Base-by-base conservation (phyloP, 2,329 filamentous ascomycete genomes). In the Xylariaceae sp. region DNA sequence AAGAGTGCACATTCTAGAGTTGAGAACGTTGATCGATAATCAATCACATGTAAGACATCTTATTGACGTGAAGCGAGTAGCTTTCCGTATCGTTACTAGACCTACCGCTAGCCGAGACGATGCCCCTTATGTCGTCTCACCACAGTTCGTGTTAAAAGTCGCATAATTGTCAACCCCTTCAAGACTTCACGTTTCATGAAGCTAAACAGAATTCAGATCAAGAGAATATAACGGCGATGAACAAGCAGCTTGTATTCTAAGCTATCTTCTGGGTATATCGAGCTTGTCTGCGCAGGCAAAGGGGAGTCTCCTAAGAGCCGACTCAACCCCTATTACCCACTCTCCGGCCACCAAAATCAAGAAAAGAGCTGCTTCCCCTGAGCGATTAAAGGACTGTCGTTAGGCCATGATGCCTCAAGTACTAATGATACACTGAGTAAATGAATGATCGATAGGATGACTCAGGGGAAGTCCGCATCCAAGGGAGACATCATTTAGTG, bases 241-340 rank as follows among this genome's bases (percentile, higher is more conserved):
- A 66, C 61, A 61, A 57, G 60, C 57, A 63, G 64, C 66, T 68
- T 18, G 70, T 63, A 69, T 69, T 64, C 66, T 69, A 68, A 67
- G 64, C 66, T 71, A 67, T 68, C 66, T 66, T 71, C 70, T 66
- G 70, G 70, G 69, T 69, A 70, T 71, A 66, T 60, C 64, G 54
- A 67, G 63, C 64, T 54, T 62, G 61, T 62, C 51, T 30, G 23
- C 5, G 23, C 23, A 30, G 23, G 23, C 23, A 30, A 42, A n/a
- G 5, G 17, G 52, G 30, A 57, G 58, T 56, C 57, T 57, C 55
- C 52, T 56, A 51, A 53, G 55, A 56, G 51, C 55, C 63, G 34
- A 11, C 56, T 54, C 39, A 13, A 13, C 42, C 53, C 60, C 50
- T 45, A 55, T n/a, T 35, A 34, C 10, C 57, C 62, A 61, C 62